These are phyloP conservation scores for Penicillium palitans DNA, from an alignment of 2,329 filamentous ascomycete species.

Conservation along the genomic window DNA sequence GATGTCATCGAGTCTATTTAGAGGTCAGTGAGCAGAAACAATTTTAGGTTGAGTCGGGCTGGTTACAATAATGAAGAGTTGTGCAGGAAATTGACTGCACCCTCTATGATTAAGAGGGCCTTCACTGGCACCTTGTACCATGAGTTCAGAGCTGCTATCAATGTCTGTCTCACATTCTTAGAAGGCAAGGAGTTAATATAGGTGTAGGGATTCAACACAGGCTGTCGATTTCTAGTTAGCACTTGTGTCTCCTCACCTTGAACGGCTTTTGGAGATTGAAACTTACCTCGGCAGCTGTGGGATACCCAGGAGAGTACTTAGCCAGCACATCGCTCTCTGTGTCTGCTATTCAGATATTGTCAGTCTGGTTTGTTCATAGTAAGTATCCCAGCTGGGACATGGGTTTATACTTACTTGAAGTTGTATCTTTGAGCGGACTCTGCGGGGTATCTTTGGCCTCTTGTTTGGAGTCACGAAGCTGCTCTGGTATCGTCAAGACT, in stretches of 20 bases:
- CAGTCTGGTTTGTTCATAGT: neutral
- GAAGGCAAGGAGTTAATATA: neutral
- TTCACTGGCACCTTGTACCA: neutral
- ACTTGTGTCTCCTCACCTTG: too few species aligned
- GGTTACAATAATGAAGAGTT: neutral
- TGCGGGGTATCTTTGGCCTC: neutral
- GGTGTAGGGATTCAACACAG: neutral
- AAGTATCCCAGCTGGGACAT: neutral
- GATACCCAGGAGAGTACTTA: neutral
- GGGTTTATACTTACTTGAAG: neutral
- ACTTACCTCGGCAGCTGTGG: neutral
- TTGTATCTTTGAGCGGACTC: neutral
- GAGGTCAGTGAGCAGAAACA: neutral
- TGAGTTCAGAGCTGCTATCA: neutral
- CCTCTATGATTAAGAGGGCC: neutral
- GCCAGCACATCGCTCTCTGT: neutral
- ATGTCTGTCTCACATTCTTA: neutral
- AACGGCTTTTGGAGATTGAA: neutral
- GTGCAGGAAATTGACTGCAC: neutral
- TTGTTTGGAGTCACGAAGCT: neutral
- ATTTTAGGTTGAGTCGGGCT: neutral
- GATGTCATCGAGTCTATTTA: neutral
- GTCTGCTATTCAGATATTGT: neutral
- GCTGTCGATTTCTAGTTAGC: neutral
- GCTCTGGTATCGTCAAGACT: neutral